phyloP scores from a whole-genome alignment of 257 asterid species.

The Echites panduratus region DNA sequence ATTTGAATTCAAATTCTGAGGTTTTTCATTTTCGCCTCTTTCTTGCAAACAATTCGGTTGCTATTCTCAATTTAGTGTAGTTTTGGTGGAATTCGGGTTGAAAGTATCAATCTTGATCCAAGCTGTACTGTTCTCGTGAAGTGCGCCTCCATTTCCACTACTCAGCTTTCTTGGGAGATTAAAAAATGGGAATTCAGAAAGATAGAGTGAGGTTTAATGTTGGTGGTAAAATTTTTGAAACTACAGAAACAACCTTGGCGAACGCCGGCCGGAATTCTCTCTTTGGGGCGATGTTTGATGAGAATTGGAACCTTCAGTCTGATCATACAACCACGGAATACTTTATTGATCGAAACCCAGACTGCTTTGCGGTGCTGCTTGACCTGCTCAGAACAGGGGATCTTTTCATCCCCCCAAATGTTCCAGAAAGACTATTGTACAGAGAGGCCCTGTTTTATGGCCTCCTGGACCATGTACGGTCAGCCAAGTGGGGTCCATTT shows the following conservation, averaged over 20 bases:
- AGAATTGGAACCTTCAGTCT: constrained; percentile 61
- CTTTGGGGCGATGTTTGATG: constrained; percentile 86
- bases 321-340: constrained; percentile 41
- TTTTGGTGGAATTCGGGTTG: not conserved
- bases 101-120: constrained; percentile 1
- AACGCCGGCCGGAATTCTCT: constrained; percentile 83
- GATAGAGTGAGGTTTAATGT: constrained; percentile 73
- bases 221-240: constrained; percentile 75
- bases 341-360: constrained; percentile 85
- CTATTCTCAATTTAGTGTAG: not conserved
- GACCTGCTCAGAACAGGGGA: constrained; percentile 91
- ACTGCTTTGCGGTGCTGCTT: constrained; percentile 72
- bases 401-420: constrained; percentile 52
- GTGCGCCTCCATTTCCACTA: not conserved
- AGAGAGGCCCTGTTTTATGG: constrained; percentile 79
- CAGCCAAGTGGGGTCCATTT: constrained; percentile 81
- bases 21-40: not conserved
- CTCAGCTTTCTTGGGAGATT: not conserved
- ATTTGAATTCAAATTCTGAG: constrained; percentile 17
- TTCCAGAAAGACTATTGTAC: constrained; percentile 58
- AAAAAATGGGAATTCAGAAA: constrained; percentile 70
- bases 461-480: constrained; percentile 61
- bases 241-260: constrained; percentile 81
- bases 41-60: not conserved
- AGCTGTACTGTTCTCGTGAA: not conserved